These are phyloP conservation scores for Daldinia sp. DNA, from an alignment of 2,329 filamentous ascomycete genomes.

Conservation along the genomic window DNA sequence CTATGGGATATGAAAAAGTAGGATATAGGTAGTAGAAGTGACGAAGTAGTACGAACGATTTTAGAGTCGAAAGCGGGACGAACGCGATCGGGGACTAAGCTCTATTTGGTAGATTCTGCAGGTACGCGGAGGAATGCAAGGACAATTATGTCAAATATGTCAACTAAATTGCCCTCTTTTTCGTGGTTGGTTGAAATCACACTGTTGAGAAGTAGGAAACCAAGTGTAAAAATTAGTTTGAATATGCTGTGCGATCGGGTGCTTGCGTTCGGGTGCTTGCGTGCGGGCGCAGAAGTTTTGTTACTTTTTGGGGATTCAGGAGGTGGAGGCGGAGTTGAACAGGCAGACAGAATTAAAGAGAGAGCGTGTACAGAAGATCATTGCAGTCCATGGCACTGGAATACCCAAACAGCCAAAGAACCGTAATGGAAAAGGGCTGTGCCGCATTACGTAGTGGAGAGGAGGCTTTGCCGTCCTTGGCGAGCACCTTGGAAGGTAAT, in stretches of 20 bases:
- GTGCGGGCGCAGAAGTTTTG: background rate
- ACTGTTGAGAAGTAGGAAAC: conserved; percentile 1
- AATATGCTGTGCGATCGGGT: conserved; percentile 10
- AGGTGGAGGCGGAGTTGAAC: conserved; percentile 21
- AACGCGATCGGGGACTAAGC: conserved; percentile 24
- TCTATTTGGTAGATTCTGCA: conserved; percentile 15
- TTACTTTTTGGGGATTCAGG: conserved; percentile 15
- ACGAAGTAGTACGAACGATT: conserved; percentile 9
- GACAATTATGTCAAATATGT: background rate
- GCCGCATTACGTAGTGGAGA: conserved; percentile 32
- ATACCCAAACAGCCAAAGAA: background rate
- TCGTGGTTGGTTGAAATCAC: background rate
- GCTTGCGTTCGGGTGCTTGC: background rate
- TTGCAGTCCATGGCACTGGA: conserved; percentile 11
- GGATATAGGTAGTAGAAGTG: background rate
- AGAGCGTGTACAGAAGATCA: conserved; percentile 1
- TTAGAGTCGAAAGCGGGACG: conserved; percentile 5
- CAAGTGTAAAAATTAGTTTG: conserved; percentile 1
- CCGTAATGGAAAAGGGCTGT: conserved; percentile 24
- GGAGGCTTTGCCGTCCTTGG: conserved; percentile 35
- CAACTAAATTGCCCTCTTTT: background rate
- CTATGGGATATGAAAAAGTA: conserved; percentile 6
- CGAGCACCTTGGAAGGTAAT: conserved; percentile 7
- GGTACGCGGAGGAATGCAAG: conserved; percentile 20
- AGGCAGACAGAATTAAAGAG: conserved; percentile 19